Conservation (phyloP, 1,284 basidiomycete species). For the Puccinia brachypodii region DNA sequence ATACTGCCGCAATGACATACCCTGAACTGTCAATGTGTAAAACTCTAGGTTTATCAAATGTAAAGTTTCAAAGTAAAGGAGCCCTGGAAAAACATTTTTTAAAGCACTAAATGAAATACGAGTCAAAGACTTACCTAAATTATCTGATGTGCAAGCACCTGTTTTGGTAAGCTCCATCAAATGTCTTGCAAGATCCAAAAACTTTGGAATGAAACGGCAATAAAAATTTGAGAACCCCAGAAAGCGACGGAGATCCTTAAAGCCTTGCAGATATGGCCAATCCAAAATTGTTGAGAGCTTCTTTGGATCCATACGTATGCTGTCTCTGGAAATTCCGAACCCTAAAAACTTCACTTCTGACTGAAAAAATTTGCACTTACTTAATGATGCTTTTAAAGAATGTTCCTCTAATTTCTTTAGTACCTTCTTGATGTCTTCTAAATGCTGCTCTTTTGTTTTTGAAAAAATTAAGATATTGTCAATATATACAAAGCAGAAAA, state of each 20-base stretch:
- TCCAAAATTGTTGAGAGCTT: background rate
- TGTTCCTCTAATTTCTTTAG: background rate
- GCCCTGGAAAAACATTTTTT: background rate
- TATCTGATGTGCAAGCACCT: background rate
- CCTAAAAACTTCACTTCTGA: slow-evolving; percentile 4
- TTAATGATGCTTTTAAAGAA: background rate
- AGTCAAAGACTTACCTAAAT: background rate
- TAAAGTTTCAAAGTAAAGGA: slow-evolving; percentile 20
- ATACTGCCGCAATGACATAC: slow-evolving; percentile 47
- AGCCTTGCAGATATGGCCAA: background rate
- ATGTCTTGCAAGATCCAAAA: background rate
- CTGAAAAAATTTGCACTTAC: slow-evolving; percentile 12
- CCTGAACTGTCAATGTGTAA: slow-evolving; percentile 55
- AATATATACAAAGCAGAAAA: slow-evolving; percentile 52
- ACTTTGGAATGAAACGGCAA: slow-evolving; percentile 9
- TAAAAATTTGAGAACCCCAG: slow-evolving; percentile 30
- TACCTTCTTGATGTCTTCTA: background rate
- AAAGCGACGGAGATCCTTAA: background rate
- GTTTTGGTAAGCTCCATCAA: background rate
- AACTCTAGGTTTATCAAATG: slow-evolving; percentile 49
- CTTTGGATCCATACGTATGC: background rate
- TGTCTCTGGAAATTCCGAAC: background rate
- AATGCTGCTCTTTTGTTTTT: slow-evolving; percentile 57
- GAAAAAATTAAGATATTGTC: slow-evolving; percentile 59
- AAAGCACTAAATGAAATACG: background rate